phyloP scores from a whole-genome alignment of 495 filamentous ascomycete genomes.

The Penicillium macrosclerotiorum region DNA sequence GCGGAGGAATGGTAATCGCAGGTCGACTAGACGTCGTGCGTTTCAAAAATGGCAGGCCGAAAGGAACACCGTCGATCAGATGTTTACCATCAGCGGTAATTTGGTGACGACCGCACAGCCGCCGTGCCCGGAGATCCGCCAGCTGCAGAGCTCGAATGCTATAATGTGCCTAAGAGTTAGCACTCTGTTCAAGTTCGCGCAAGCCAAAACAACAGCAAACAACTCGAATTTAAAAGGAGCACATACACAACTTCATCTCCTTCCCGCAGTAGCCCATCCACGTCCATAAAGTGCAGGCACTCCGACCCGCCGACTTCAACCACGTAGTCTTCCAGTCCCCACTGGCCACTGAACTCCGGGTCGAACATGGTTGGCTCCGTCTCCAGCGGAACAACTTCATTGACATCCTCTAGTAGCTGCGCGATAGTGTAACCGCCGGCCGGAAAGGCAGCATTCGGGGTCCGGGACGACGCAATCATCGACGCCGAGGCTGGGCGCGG shows the following conservation, averaged over 20 bases:
- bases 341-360: constrained; percentile 51
- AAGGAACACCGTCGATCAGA: constrained; percentile 85
- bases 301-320: constrained; percentile 84
- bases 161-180: constrained; percentile 1
- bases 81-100: constrained; percentile 79
- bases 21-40: constrained; percentile 57
- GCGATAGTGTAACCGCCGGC: constrained; percentile 66
- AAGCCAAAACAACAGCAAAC: neutral
- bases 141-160: constrained; percentile 81
- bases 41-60: constrained; percentile 71
- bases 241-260: constrained; percentile 83
- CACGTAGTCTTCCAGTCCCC: constrained; percentile 90
- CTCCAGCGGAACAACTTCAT: constrained; percentile 81
- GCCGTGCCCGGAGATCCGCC: constrained; percentile 70
- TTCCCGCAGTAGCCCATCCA: constrained; percentile 68
- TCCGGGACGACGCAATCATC: constrained; percentile 34
- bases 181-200: neutral
- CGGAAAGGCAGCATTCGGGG: constrained; percentile 46
- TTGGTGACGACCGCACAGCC: constrained; percentile 77
- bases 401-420: constrained; percentile 79
- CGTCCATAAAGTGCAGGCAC: constrained; percentile 80
- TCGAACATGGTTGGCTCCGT: constrained; percentile 47
- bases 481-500: constrained; percentile 28
- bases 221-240: neutral
- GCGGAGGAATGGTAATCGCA: constrained; percentile 67